These are phyloP conservation scores for Aureobasidium sp. DNA, from an alignment of 2,329 filamentous ascomycete genomes.

Conservation along the genomic window DNA sequence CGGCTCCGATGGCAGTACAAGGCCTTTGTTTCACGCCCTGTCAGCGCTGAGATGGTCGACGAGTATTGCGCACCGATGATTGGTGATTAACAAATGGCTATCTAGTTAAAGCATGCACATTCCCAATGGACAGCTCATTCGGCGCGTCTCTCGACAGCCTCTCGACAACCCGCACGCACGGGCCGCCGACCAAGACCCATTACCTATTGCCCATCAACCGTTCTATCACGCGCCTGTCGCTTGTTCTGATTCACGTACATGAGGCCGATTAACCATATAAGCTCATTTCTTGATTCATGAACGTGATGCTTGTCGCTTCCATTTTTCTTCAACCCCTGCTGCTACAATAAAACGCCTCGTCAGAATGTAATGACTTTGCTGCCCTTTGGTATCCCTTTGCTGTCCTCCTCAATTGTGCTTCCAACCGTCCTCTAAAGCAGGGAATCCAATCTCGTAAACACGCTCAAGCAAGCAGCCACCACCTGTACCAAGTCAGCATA, in stretches of 20 bases:
- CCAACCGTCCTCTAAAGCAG: slow-evolving; percentile 56
- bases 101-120: slow-evolving; percentile 5
- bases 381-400: slow-evolving; percentile 5
- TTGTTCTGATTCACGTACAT: not conserved
- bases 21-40: slow-evolving; percentile 12
- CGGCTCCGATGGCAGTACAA: slow-evolving; percentile 3
- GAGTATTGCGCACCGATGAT: slow-evolving; percentile 1
- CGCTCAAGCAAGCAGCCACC: slow-evolving; percentile 90
- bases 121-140: not conserved
- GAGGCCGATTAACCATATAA: too few relatives aligned
- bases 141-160: not conserved
- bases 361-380: slow-evolving; percentile 7
- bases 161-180: not conserved
- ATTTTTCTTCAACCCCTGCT: not conserved
- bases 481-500: slow-evolving; percentile 43
- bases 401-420: not conserved
- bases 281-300: not conserved
- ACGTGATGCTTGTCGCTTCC: slow-evolving; percentile 6
- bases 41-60: not conserved
- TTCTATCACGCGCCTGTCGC: not conserved
- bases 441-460: slow-evolving; percentile 96
- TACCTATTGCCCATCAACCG: not conserved
- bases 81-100: not conserved
- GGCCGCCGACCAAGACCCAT: not conserved
- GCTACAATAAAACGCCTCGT: slow-evolving; percentile 11